Base-by-base conservation (phyloP, 208 protist genomes). In the Phytomonas sp. region DNA sequence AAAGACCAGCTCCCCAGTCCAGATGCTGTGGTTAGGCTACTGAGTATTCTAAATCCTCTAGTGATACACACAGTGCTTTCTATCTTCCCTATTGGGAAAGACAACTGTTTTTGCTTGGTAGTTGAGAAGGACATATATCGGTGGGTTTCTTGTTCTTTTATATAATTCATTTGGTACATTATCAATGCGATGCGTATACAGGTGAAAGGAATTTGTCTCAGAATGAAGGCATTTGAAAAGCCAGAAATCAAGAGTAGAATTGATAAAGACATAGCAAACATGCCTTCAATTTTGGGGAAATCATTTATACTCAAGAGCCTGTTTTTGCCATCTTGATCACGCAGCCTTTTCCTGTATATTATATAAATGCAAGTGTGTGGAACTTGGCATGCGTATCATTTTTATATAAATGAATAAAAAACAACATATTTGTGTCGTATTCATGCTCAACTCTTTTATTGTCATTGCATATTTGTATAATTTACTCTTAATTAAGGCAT, bases 1-100 rank as follows among this genome's bases (percentile, higher is more conserved):
- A 76, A 70, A 78, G 40, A 23, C 32, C 59, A 29, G 28, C 71
- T 30, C 56, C 60, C 34, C 77, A 30, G 6, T 56, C 20, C 6
- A 37, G 20, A 13, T 29, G 62, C 17, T 59, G 28, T 40, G 20
- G 11, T 36, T 46, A 29, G 62, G 43, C 61, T 40, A 23, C 11
- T 59, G 66, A 68, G 8, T 2, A 11, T 8, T 59, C 20, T 59
- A 63, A 68, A 68, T 68, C 36, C 26, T 17, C 20, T 0, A 26
- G 20, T 26, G 20, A 4, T 8, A 26, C 20, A 56, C 20, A 6
- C 46, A 26, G 4, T 23, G 26, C 46, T 17, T 17, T 56, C 6
- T 56, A 56, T 56, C 26, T 56, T 23, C 46, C 46, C 46, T 26
- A 4, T 56, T 1, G 20, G 20, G 6, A 26, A 56, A 26, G 8